These are phyloP conservation scores for Amanita rubescens DNA, from an alignment of 768 basidiomycete genomes.

Conservation along the genomic window DNA sequence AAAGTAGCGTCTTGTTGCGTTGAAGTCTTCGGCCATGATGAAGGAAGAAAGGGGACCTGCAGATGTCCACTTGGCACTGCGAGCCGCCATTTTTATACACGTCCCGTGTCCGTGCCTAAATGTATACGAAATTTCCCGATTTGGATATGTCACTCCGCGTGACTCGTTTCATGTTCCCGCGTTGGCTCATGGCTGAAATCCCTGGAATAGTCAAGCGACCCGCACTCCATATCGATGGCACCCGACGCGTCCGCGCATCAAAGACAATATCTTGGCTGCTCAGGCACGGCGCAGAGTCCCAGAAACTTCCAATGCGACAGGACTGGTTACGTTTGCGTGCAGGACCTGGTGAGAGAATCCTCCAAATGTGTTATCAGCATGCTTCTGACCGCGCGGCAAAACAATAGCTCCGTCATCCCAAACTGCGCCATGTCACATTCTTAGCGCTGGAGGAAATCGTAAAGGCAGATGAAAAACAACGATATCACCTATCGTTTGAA, in stretches of 20 bases:
- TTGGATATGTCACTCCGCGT: not conserved
- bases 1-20: not conserved
- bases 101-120: too few relatives aligned
- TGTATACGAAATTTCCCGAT: not conserved
- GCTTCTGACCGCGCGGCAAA: not conserved
- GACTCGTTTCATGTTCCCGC: not conserved
- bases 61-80: too few relatives aligned
- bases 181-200: not conserved
- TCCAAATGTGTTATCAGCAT: not conserved
- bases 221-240: not conserved
- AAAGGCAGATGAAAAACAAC: conserved; percentile 54
- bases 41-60: not conserved
- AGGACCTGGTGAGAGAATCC: conserved; percentile 60
- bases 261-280: conserved; percentile 89
- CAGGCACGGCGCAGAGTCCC: conserved; percentile 79
- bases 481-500: conserved; percentile 55
- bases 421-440: conserved; percentile 53
- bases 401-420: conserved; percentile 59
- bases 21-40: conserved; percentile 4
- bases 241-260: conserved; percentile 50
- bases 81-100: too few relatives aligned
- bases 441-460: conserved; percentile 55
- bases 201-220: not conserved
- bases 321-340: conserved; percentile 82
- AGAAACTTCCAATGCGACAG: conserved; percentile 66